A percentile compares a stretch with the other conserved stretches of the same genome.
These are phyloP conservation scores for Uromyces viciae-fabae DNA, from an alignment of 1,284 basidiomycete species.

Conservation along the genomic window DNA sequence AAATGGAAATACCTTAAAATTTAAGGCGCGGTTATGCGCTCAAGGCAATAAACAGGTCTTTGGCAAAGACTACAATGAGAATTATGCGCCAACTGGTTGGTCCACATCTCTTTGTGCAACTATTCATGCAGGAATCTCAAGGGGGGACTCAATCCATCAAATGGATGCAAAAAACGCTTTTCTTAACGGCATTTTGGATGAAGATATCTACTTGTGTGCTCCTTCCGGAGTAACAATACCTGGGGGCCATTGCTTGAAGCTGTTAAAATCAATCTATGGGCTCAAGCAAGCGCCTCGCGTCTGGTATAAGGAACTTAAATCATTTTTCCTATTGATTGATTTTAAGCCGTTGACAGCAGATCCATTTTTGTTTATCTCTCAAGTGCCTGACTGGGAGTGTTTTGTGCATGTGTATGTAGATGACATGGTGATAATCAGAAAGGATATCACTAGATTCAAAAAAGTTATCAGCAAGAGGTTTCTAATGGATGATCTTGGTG, in stretches of 20 bases:
- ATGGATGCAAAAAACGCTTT: constrained; percentile 11
- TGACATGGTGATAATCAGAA: background rate
- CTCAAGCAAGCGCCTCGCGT: background rate
- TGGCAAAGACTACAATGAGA: background rate
- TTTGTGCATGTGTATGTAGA: constrained; percentile 9
- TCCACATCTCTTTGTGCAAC: background rate
- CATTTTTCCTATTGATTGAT: background rate
- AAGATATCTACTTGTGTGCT: background rate
- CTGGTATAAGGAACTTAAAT: constrained; percentile 2
- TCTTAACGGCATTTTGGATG: background rate
- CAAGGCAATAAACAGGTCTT: background rate
- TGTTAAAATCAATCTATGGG: background rate
- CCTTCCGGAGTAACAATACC: background rate
- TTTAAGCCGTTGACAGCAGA: background rate
- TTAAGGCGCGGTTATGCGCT: too few relatives aligned
- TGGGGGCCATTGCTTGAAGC: background rate
- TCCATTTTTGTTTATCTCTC: background rate
- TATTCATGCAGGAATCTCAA: background rate
- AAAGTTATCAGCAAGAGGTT: background rate
- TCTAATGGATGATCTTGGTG: constrained; percentile 1
- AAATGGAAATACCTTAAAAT: background rate
- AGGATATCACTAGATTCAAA: background rate
- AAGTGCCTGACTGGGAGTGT: background rate
- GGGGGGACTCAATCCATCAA: background rate
- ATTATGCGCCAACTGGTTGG: background rate